Percentiles rank a stretch among this genome's conserved stretches.
These are phyloP conservation scores for Grigorovia yakushimaensis DNA, from an alignment of 805 yeast species.

Conservation along the genomic window DNA sequence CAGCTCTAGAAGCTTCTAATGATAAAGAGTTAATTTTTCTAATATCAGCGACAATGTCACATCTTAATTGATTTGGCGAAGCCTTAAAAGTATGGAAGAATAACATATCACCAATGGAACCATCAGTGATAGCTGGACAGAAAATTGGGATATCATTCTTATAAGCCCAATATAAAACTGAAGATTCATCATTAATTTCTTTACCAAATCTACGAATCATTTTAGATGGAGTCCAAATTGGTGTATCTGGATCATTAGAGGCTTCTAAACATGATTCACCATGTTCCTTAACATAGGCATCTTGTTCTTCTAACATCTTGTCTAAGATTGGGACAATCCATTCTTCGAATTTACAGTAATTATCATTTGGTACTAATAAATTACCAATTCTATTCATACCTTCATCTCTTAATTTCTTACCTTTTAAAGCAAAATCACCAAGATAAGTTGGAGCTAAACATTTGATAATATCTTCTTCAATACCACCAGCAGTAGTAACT, in stretches of 20 bases:
- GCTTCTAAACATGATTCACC: conserved; percentile 54
- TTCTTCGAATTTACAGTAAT: conserved; percentile 94
- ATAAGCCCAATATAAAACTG: conserved; percentile 96
- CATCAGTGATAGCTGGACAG: conserved; percentile 97
- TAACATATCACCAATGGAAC: conserved; percentile 97
- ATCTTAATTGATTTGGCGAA: conserved; percentile 77
- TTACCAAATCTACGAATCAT: conserved; percentile 89
- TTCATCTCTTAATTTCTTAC: conserved; percentile 74
- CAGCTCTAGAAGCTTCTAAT: conserved; percentile 89
- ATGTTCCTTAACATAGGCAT: conserved; percentile 43
- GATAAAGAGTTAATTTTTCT: conserved; percentile 86
- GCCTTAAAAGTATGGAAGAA: conserved; percentile 97
- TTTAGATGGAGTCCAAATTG: conserved; percentile 88
- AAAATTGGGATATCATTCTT: conserved; percentile 92
- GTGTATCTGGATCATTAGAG: conserved; percentile 33
- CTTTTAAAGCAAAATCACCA: conserved; percentile 82
- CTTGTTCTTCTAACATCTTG: conserved; percentile 81
- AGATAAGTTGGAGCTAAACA: conserved; percentile 92
- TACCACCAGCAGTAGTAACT: conserved; percentile 97
- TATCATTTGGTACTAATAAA: conserved; percentile 92
- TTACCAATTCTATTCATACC: conserved; percentile 98
- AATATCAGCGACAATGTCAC: conserved; percentile 92
- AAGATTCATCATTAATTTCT: conserved; percentile 87
- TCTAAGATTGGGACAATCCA: conserved; percentile 96
- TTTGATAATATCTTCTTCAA: conserved; percentile 94